Evolutionary conservation across 805 yeast species (phyloP), one percentile per base, ranked within the genome.

Genomic region (Saccharomycopsis babjevae): DNA sequence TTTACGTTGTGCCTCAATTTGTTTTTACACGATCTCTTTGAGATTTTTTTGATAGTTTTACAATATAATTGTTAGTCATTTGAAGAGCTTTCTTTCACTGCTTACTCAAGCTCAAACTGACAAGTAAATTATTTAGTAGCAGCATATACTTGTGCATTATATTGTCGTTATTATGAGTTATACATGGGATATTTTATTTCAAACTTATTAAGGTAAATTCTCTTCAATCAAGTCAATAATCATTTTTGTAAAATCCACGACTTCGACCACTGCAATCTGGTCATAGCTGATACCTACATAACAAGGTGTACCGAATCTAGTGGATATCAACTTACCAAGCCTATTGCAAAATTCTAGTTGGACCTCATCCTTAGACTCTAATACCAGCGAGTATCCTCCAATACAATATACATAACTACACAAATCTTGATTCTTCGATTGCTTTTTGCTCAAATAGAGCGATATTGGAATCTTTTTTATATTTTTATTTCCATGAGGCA

Each of bases 381-480:
- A 32, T 11, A 39, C 40, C 40, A 39, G 32, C 64, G 76, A 62
- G 42, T 69, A 71, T 39, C 73, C 73, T 25, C 72, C 69, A 1
- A 79, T 73, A 0, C 80, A 72, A 64, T 79, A 79, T 1, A 78
- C 74, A 60, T 74, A 79, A 34, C 76, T 72, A 1, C 82, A 82
- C n/a, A 79, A 65, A 10, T 63, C 50, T 1, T 70, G 63, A 42
- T 67, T 65, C 0, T 72, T 59, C 0, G 77, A 78, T 1, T 25
- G 58, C 15, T 64, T 60, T 56, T 71, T 70, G 54, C 76, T 71
- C 15, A 77, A 56, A 60, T 72, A 74, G 0, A 74, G 43, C 0
- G 75, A 67, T n/a, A 78, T 74, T 1, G 81, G 80, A 1, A 70
- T 30, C 60, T 63, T 61, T 10, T 62, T 57, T 54, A 62, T 56